Conservation (phyloP, 345 rosid genomes). For the Hypericum androsaemum region DNA sequence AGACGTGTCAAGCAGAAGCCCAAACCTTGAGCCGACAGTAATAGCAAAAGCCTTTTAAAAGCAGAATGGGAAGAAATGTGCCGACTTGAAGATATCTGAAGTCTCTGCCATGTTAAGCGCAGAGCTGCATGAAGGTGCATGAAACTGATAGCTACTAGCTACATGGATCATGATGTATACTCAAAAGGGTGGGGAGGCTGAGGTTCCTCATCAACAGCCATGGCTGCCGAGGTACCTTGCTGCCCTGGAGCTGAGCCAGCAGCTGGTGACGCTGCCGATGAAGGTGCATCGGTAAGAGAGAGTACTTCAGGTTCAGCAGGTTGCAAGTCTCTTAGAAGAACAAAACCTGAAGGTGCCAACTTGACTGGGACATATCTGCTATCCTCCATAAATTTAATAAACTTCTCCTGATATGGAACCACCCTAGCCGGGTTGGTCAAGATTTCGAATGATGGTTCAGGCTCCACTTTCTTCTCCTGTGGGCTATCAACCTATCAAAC, state of each 20-base stretch:
- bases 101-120: too few species aligned
- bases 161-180: slow-evolving; percentile 46
- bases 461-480: slow-evolving; percentile 80
- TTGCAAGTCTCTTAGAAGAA: slow-evolving; percentile 71
- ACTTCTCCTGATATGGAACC: slow-evolving; percentile 88
- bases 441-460: slow-evolving; percentile 74
- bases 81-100: too few species aligned
- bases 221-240: slow-evolving; percentile 64
- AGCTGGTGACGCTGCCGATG: slow-evolving; percentile 55
- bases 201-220: slow-evolving; percentile 96
- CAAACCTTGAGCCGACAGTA: too few species aligned
- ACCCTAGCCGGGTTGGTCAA: slow-evolving; percentile 97
- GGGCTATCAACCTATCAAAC: slow-evolving; percentile 64
- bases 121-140: too few species aligned
- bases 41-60: too few species aligned
- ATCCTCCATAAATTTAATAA: slow-evolving; percentile 65
- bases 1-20: too few species aligned
- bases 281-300: slow-evolving; percentile 85
- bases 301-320: slow-evolving; percentile 79
- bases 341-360: slow-evolving; percentile 89
- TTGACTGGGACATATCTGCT: slow-evolving; percentile 91
- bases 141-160: too few species aligned
- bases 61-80: too few species aligned
- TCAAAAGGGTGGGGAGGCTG: slow-evolving; percentile 97
- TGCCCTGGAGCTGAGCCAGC: slow-evolving; percentile 49